Base-by-base conservation (phyloP, 192 early-diverging fungal genomes). In the Pilobolus umbonatus region DNA sequence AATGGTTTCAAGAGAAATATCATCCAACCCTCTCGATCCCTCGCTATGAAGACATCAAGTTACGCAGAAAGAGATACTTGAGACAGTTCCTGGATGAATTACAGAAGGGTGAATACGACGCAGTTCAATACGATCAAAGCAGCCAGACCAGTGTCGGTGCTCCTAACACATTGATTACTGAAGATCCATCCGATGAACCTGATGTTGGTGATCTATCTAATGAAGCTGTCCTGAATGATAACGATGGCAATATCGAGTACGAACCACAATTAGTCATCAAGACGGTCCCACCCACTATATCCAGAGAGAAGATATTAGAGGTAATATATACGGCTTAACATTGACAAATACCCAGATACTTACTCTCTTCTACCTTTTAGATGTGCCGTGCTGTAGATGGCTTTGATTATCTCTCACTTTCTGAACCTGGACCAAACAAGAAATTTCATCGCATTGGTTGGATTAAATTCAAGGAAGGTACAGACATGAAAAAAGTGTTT, bases 1-100 rank as follows among this genome's bases (percentile, higher is more conserved):
- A 92, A 57, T 98, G 95, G 95, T 98, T 98, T 72, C 67, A 79
- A 19, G 93, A 95, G 76, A 88, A 90, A 58, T 98, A 95, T 62
- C 89, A 96, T 65, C 93, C 93, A 5, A 80, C 72, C n/a, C 66
- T 77, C 1, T 86, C 85, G 43, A 62, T 71, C 32, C 54, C 66
- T 15, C 78, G 87, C 24, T 67, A 72, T 29, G 57, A 75, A 26
- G 69, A 83, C 54, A 69, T 87, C 9, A 61, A 71, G 2, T 58
- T 63, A 17, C 76, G 84, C 17, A 87, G 89, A 60, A 63, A 61
- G 9, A 72, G 75, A 32, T 69, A 76, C 2, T 74, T 86, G 28
- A 68, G 73, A 6, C 57, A 63, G 39, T 98, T 93, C 73, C 49
- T 82, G 32, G 53, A 51, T 0, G 88, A 86, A 17, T 64, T 98